Evolutionary conservation across 345 rosid genomes (phyloP), one percentile per base, ranked within the genome.

Genomic region (Gossypium stocksii): DNA sequence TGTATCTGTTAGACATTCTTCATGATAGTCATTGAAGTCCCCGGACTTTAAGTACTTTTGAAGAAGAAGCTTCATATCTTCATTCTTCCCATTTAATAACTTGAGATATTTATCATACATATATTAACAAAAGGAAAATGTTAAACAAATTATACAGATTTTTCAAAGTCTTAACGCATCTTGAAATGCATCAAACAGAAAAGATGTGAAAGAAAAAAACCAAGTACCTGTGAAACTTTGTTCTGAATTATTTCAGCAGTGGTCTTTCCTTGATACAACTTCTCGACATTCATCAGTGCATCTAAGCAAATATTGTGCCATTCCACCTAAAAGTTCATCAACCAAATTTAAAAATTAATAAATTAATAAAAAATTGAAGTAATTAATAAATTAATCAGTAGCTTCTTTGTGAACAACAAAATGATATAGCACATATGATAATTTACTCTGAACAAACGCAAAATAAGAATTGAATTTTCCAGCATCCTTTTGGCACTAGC

Each of bases 1-100:
- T 72, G 83, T 85, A 89, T 95, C 98, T 25, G 97, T 87, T 49
- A 95, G 92, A 82, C 98, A 95, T 83, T 95, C 98, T 12, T 85
- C 88, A 61, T 87, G 90, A 79, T 88, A 84, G 77, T 83, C 88
- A 72, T 81, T 84, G 64, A 90, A 85, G 85, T 87, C 94, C 77
- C 94, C 98, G 77, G 85, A 84, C 77, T 80, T 90, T 73, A 93
- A 72, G 72, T 80, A 85, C 83, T 87, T 95, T 62, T 85, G 86
- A 77, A 91, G 79, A 72, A 81, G 77, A 79, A 83, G 72, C 86
- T 87, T 93, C 81, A 84, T 83, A 81, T 91, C 92, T 76, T 87
- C 90, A 78, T 83, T 83, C 78, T 85, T 90, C 79, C 92, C 97
- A 71, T 86, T 83, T 82, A 89, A 81, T 76, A 91, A 72, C 98